Base-by-base conservation (phyloP, 1,284 basidiomycete species). In the Cutaneotrichosporon sp. region DNA sequence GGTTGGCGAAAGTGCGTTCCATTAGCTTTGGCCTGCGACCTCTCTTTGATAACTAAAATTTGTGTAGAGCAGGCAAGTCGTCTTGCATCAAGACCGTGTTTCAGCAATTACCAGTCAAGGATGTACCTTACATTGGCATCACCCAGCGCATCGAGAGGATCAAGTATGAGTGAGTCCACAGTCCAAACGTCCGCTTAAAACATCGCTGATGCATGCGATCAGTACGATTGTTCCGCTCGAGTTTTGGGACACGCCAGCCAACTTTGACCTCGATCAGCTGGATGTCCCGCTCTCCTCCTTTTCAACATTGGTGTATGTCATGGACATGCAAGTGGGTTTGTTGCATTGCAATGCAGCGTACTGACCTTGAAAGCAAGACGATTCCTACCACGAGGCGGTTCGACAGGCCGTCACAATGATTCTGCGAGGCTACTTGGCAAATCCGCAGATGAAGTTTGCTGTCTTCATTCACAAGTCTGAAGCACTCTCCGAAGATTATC, bases 391-490 rank as follows among this genome's bases (percentile, higher is more conserved):
- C 55, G 74, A 89, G 59, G 83, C 89, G 7, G 85, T 94, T 51
- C 79, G 82, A 29, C 85, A 85, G 61, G 82, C 93, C 42, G 83
- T 88, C 41, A 83, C 86, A 48, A 84, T 88, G 63, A 84, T 90
- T 54, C 78, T 84, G 27, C 80, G 82, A 2, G 85, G 85, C 1
- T 86, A 85, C 66, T 80, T 84, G 35, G 80, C 84, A 42, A 91
- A 91, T 66, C 87, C 85, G 6, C 77, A 80, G 39, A 83, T 94
- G 55, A 84, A 86, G 56, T 81, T 97, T 41, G 90, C 96, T 70
- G 85, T 97, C 22, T 97, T 98, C 66, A 87, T 97, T 16, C 94
- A 98, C 78, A 98, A 98, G 75, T 86, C 90, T 16, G 94, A 97
- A 72, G 87, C 86, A 35, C 77, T 94, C 54, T 86, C 88, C 51